Conservation (phyloP, 2,329 filamentous ascomycete species). For the Pseudopithomyces maydicus region DNA sequence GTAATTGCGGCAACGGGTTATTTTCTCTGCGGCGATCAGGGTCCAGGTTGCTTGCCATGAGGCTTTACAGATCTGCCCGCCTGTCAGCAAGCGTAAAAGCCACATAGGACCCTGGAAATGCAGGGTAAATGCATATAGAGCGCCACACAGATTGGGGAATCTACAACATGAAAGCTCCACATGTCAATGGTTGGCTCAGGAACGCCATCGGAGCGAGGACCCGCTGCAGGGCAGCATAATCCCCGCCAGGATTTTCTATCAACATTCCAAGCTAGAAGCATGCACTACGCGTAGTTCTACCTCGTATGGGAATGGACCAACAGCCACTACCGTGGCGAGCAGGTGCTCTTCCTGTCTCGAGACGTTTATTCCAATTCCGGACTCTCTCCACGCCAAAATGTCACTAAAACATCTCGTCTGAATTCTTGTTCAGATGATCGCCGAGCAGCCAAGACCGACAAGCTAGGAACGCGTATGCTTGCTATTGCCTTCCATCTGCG, state of each 20-base stretch:
- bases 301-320: neutral
- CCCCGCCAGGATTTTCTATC: neutral
- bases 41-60: neutral
- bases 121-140: neutral
- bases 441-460: neutral
- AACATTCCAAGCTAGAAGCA: neutral
- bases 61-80: neutral
- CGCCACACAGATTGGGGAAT: neutral
- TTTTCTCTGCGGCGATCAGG: neutral
- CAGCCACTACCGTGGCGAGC: neutral
- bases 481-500: neutral
- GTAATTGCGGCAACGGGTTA: neutral
- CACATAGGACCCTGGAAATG: constrained; percentile 4
- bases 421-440: constrained; percentile 4
- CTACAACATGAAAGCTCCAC: neutral
- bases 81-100: neutral
- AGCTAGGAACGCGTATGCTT: neutral
- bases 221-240: neutral
- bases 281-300: neutral
- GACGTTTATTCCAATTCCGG: neutral
- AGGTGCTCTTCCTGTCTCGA: neutral
- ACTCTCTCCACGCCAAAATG: neutral
- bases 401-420: neutral
- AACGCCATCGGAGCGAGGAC: neutral
- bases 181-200: neutral